Evolutionary conservation across 2,329 filamentous ascomycete genomes (phyloP).

Genomic region (Ophiostoma quercus): DNA sequence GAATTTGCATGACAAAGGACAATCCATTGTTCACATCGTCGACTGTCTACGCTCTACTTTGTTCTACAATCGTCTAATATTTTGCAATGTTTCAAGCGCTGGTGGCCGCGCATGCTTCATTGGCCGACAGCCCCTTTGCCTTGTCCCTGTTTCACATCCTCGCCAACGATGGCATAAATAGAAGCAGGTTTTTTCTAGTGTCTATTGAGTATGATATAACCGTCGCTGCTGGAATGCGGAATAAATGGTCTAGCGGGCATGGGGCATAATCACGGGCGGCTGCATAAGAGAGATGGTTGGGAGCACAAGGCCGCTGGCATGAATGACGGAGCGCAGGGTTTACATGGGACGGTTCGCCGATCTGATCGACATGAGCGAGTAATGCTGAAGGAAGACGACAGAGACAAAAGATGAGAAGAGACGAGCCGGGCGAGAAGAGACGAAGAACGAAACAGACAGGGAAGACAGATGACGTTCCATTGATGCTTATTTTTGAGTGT

Average conservation of each 20-base stretch:
- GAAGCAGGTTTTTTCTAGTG: not conserved
- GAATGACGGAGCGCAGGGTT: constrained; percentile 1
- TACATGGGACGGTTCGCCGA: constrained; percentile 2
- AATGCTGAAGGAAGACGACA: not conserved
- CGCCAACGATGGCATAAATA: not conserved
- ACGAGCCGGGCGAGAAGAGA: not conserved
- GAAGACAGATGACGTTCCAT: constrained; percentile 7
- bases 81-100: not conserved
- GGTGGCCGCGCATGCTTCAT: constrained; percentile 1
- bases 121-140: not conserved
- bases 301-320: not conserved
- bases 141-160: constrained; percentile 3
- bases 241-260: constrained; percentile 1
- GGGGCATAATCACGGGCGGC: constrained; percentile 7
- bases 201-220: not conserved
- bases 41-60: too few relatives aligned
- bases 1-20: not conserved
- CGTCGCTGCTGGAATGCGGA: not conserved
- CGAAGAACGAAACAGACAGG: not conserved
- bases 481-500: not conserved
- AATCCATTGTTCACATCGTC: not conserved
- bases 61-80: not conserved
- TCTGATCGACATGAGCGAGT: not conserved
- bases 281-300: not conserved
- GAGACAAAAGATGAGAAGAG: not conserved